These are phyloP conservation scores for Ceratocystis albifundus DNA, from an alignment of 2,329 filamentous ascomycete species.

Conservation along the genomic window DNA sequence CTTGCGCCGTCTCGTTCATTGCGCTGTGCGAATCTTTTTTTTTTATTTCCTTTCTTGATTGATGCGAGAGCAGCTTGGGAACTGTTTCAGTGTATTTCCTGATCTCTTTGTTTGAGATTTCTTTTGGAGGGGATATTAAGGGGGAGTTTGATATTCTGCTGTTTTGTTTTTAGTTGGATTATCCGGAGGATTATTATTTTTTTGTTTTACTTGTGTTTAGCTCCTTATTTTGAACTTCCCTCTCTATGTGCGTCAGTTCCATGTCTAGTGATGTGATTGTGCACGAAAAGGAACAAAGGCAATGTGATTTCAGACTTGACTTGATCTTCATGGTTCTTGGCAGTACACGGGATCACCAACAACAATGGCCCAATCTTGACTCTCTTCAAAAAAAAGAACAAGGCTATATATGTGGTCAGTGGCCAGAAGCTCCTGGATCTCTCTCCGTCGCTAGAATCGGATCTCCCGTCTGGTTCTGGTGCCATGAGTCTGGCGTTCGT, in stretches of 20 bases:
- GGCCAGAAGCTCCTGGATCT: no score
- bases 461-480: no score
- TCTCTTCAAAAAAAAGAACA: no score
- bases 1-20: background rate
- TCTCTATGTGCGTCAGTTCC: background rate
- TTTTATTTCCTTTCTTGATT: background rate
- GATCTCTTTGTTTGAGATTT: slow-evolving; percentile 6
- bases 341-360: no score
- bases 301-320: no score
- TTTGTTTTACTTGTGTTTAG: background rate
- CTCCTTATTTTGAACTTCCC: background rate
- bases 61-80: background rate
- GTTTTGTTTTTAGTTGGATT: slow-evolving; percentile 17
- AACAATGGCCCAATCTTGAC: no score
- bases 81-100: background rate
- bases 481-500: no score
- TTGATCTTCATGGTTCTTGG: no score
- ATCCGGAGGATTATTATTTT: background rate
- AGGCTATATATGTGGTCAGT: no score
- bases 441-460: no score
- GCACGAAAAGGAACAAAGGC: no score
- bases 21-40: background rate
- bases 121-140: slow-evolving; percentile 4
- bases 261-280: background rate
- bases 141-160: slow-evolving; percentile 6